Evolutionary conservation across 208 protist genomes (phyloP).

Genomic region (Crithidia acanthocephali): DNA sequence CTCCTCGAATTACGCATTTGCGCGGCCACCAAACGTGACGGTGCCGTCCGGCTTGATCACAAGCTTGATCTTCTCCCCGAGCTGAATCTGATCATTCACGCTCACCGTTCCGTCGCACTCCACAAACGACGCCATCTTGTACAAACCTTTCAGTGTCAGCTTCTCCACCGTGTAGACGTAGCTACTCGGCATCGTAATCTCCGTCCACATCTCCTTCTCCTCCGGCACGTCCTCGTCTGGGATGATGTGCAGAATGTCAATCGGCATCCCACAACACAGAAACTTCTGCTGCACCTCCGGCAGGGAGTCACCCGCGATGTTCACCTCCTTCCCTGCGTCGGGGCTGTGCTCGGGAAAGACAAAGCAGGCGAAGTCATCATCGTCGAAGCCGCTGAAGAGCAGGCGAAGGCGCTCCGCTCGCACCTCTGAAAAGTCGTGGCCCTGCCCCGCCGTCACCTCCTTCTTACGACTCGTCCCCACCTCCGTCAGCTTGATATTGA

Average conservation of each 20-base stretch:
- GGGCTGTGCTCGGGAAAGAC: slow-evolving; percentile 84
- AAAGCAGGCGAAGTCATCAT: slow-evolving; percentile 90
- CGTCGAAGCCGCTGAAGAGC: slow-evolving; percentile 92
- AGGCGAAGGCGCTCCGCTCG: slow-evolving; percentile 80
- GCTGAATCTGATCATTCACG: slow-evolving; percentile 88
- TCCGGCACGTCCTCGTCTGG: slow-evolving; percentile 64
- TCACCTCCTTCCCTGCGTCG: slow-evolving; percentile 83
- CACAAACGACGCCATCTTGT: slow-evolving; percentile 84
- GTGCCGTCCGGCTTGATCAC: slow-evolving; percentile 87
- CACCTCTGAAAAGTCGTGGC: slow-evolving; percentile 86
- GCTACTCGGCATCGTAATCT: slow-evolving; percentile 87
- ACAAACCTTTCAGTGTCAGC: slow-evolving; percentile 83
- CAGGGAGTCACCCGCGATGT: slow-evolving; percentile 74
- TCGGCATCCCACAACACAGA: slow-evolving; percentile 83
- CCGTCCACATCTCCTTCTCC: slow-evolving; percentile 77
- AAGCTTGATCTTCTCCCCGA: slow-evolving; percentile 87
- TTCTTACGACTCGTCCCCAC: slow-evolving; percentile 81
- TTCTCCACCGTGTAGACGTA: slow-evolving; percentile 91
- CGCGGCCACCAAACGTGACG: slow-evolving; percentile 81
- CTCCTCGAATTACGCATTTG: slow-evolving; percentile 30
- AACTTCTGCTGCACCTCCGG: slow-evolving; percentile 86
- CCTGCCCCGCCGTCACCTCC: slow-evolving; percentile 84
- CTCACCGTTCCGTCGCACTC: slow-evolving; percentile 89
- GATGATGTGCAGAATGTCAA: slow-evolving; percentile 86
- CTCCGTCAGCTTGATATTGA: slow-evolving; percentile 88